These are phyloP conservation scores for Huntiella decipiens DNA, from an alignment of 2,329 filamentous ascomycete species.

Conservation along the genomic window DNA sequence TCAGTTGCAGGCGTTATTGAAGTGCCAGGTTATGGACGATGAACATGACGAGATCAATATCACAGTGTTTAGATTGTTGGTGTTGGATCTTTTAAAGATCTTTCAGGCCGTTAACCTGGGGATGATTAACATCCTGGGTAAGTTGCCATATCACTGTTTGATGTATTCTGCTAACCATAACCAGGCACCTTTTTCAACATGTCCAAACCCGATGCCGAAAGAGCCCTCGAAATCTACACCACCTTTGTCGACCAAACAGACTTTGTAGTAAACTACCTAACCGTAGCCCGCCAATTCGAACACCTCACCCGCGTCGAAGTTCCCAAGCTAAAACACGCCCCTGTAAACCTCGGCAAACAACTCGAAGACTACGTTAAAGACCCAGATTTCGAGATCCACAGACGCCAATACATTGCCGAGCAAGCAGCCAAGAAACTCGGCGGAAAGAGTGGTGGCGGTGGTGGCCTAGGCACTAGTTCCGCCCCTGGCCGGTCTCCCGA, in stretches of 20 bases:
- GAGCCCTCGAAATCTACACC: conserved; percentile 81
- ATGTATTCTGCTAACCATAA: neutral
- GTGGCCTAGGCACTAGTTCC: conserved; percentile 13
- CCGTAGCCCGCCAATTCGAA: conserved; percentile 74
- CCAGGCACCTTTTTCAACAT: conserved; percentile 95
- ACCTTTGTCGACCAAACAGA: conserved; percentile 85
- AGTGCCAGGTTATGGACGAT: conserved; percentile 71
- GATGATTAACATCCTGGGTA: conserved; percentile 89
- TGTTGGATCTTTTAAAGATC: conserved; percentile 70
- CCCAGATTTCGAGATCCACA: conserved; percentile 83
- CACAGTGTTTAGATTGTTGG: conserved; percentile 78
- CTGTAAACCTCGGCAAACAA: conserved; percentile 72
- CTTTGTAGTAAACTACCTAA: conserved; percentile 75
- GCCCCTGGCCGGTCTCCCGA: conserved; percentile 15
- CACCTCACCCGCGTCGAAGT: conserved; percentile 85
- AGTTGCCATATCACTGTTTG: conserved; percentile 15
- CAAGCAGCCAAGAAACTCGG: conserved; percentile 50
- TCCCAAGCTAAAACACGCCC: conserved; percentile 91
- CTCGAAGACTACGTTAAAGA: conserved; percentile 91
- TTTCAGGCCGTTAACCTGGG: conserved; percentile 95
- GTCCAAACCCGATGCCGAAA: conserved; percentile 82
- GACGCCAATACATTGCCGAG: conserved; percentile 78
- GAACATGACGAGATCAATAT: conserved; percentile 95
- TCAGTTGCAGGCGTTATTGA: conserved; percentile 68
- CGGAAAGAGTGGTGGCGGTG: conserved; percentile 15